phyloP scores from a whole-genome alignment of 768 basidiomycete species.

The Psilocybe subaeruginosa region DNA sequence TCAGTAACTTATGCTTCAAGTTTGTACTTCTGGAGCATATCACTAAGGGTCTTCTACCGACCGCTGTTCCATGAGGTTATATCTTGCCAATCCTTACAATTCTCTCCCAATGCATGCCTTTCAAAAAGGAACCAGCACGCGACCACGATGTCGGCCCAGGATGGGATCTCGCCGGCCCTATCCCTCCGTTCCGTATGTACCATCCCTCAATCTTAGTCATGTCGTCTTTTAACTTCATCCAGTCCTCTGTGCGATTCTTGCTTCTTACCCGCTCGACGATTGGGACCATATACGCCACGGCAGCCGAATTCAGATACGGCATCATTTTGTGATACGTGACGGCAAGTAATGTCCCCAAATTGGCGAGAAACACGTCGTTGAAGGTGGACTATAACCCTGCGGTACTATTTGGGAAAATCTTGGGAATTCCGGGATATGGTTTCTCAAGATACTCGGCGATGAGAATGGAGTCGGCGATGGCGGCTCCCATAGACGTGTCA shows the following conservation, averaged over 20 bases:
- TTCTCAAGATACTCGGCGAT: conserved; percentile 57
- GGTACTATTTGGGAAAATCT: conserved; percentile 32
- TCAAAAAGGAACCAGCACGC: conserved; percentile 15
- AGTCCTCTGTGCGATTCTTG: not conserved
- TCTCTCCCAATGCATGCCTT: conserved; percentile 30
- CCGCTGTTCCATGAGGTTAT: conserved; percentile 30
- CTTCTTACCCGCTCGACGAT: not conserved
- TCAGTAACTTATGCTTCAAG: no score
- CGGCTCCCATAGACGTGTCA: conserved; percentile 41
- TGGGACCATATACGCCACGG: not conserved
- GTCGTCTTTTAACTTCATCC: not conserved
- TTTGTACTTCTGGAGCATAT: not conserved
- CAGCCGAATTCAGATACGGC: not conserved
- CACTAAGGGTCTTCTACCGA: not conserved
- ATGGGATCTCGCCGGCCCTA: conserved; percentile 14
- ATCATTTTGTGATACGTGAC: not conserved
- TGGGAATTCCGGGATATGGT: conserved; percentile 46
- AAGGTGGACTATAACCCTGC: conserved; percentile 19
- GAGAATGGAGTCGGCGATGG: conserved; percentile 42
- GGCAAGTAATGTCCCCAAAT: not conserved
- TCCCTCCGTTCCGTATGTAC: not conserved
- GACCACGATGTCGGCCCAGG: conserved; percentile 36
- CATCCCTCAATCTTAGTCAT: not conserved
- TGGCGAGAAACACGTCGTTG: not conserved
- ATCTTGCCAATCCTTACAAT: conserved; percentile 37